phyloP scores from a whole-genome alignment of 441 rosid species.

The Adansonia gregorii region DNA sequence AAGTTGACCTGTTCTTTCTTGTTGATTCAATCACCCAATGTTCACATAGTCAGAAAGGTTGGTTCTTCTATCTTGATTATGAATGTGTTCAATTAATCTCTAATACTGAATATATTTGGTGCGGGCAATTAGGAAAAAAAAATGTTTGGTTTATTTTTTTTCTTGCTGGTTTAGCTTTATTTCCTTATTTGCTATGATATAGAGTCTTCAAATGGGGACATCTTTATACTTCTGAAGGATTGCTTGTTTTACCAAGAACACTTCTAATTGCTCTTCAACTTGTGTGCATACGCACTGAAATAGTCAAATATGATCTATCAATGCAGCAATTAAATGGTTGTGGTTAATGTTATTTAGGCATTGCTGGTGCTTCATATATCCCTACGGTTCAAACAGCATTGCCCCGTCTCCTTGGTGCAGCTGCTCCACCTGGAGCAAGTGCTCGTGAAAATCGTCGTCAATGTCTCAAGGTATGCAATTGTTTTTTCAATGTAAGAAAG shows the following conservation, averaged over 20 bases:
- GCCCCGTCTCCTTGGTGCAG: constrained; percentile 95
- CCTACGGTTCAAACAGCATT: constrained; percentile 93
- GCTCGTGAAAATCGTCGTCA: constrained; percentile 97
- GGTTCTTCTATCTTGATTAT: constrained; percentile 16
- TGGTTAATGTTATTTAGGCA: constrained; percentile 52
- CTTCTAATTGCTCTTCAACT: constrained; percentile 16
- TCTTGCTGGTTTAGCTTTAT: neutral
- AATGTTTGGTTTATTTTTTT: neutral
- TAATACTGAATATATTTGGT: neutral
- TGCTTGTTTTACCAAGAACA: constrained; percentile 21
- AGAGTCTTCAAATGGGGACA: neutral
- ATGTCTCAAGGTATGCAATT: constrained; percentile 74
- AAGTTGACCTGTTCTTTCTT: constrained; percentile 93
- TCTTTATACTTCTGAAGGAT: constrained; percentile 18
- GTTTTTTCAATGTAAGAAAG: neutral
- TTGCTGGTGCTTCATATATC: constrained; percentile 90
- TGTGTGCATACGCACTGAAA: neutral
- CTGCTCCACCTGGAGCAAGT: constrained; percentile 84
- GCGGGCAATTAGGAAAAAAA: neutral
- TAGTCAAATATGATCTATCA: neutral
- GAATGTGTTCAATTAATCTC: constrained; percentile 13
- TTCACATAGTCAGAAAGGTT: constrained; percentile 95
- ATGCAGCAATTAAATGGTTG: constrained; percentile 17
- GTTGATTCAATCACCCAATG: constrained; percentile 98
- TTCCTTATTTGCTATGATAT: constrained; percentile 6